Conservation (phyloP, 192 early-diverging fungal genomes). For the Lobosporangium transversale region DNA sequence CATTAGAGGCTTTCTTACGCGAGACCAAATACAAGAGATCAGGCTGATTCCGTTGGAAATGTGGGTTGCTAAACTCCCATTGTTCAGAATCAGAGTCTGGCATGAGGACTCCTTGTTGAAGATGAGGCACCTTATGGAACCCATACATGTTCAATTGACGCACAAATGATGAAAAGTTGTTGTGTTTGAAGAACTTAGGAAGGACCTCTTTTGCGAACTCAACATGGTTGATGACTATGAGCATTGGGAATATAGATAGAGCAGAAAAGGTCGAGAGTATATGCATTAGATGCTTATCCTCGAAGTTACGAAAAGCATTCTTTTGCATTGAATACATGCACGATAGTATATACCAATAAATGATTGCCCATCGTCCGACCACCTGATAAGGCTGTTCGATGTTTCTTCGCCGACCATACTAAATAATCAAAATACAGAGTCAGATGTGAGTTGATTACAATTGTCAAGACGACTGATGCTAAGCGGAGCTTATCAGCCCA, state of each 20-base stretch:
- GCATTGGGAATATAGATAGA: neutral
- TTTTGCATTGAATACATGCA: too few relatives aligned
- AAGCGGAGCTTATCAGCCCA: too few relatives aligned
- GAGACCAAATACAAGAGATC: constrained; percentile 88
- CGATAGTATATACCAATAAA: constrained; percentile 89
- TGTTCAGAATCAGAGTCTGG: constrained; percentile 79
- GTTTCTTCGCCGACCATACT: constrained; percentile 90
- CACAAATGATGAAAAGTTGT: constrained; percentile 90
- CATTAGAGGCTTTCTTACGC: constrained; percentile 77
- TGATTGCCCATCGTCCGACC: constrained; percentile 87
- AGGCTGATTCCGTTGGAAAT: constrained; percentile 89
- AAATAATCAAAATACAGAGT: constrained; percentile 1
- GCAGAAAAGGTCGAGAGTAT: too few relatives aligned
- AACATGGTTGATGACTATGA: constrained; percentile 69
- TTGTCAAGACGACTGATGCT: neutral
- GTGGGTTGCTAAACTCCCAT: constrained; percentile 91
- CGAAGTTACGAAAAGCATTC: too few relatives aligned
- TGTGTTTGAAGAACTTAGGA: constrained; percentile 92
- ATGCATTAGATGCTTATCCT: too few relatives aligned
- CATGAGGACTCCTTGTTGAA: constrained; percentile 88
- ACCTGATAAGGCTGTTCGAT: constrained; percentile 85
- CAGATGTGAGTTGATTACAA: too few relatives aligned
- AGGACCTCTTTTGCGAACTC: constrained; percentile 85
- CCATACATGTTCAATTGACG: constrained; percentile 97
- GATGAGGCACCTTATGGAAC: constrained; percentile 96